Percentiles rank a stretch among this genome's conserved stretches.
Conservation (phyloP, 148 eudicot genomes). For the Pharnaceum exiguum region DNA sequence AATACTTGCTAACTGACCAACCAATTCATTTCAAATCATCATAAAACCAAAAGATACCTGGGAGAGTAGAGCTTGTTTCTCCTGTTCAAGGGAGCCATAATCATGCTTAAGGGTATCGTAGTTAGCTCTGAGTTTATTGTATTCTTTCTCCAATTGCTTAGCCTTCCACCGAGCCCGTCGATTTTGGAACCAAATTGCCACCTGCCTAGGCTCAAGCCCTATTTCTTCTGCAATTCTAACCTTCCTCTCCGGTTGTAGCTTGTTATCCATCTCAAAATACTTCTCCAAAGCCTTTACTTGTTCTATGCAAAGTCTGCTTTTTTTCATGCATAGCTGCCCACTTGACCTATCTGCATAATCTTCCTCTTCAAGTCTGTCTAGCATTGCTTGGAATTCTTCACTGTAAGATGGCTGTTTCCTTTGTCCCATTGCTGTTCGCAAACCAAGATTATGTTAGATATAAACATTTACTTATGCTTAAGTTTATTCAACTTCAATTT, state of each 20-base stretch:
- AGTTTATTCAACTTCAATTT: too few relatives aligned
- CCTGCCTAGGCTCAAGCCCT: slow-evolving; percentile 90
- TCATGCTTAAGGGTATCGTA: slow-evolving; percentile 65
- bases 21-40: neutral
- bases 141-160: slow-evolving; percentile 80
- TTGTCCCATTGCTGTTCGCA: slow-evolving; percentile 22
- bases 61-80: slow-evolving; percentile 53
- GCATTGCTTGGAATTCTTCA: slow-evolving; percentile 67
- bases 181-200: slow-evolving; percentile 97
- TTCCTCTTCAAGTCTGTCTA: slow-evolving; percentile 68
- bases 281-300: slow-evolving; percentile 87
- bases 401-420: slow-evolving; percentile 45
- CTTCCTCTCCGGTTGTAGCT: slow-evolving; percentile 85
- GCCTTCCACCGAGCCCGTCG: slow-evolving; percentile 88
- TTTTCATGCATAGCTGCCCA: slow-evolving; percentile 51
- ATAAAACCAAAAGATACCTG: slow-evolving; percentile 36
- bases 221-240: slow-evolving; percentile 77
- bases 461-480: too few relatives aligned
- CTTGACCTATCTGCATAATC: slow-evolving; percentile 50
- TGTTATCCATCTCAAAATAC: slow-evolving; percentile 85
- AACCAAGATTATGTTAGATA: too few relatives aligned
- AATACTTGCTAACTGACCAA: neutral
- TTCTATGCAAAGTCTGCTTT: slow-evolving; percentile 58
- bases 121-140: slow-evolving; percentile 55
- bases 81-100: slow-evolving; percentile 52